phyloP scores from a whole-genome alignment of 2,329 filamentous ascomycete species.

The Fusarium brevicatenulatum region DNA sequence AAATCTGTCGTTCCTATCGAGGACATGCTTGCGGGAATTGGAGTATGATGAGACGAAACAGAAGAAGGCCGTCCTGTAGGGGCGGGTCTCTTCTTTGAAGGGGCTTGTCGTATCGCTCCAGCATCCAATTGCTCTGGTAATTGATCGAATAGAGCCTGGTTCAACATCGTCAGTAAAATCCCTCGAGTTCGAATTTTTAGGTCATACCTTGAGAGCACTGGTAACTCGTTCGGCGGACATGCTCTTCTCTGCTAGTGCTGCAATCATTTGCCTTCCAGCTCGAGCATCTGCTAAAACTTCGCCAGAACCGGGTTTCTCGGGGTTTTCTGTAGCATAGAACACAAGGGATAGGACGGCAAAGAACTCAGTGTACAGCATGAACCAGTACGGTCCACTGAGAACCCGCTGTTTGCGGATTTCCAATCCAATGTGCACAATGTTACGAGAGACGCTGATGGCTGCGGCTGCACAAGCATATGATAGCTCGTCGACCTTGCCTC shows the following conservation, averaged over 20 bases:
- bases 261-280: slow-evolving; percentile 84
- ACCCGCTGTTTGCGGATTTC: slow-evolving; percentile 80
- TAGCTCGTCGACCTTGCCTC: slow-evolving; percentile 74
- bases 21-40: slow-evolving; percentile 47
- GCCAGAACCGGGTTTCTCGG: slow-evolving; percentile 75
- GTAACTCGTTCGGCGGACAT: slow-evolving; percentile 90
- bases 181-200: slow-evolving; percentile 12
- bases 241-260: slow-evolving; percentile 81
- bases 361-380: slow-evolving; percentile 85
- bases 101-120: slow-evolving; percentile 51
- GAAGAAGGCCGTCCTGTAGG: slow-evolving; percentile 51
- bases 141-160: slow-evolving; percentile 83
- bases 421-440: slow-evolving; percentile 82
- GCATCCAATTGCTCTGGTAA: slow-evolving; percentile 77
- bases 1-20: slow-evolving; percentile 50
- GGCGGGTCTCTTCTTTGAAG: slow-evolving; percentile 67
- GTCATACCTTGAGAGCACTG: slow-evolving; percentile 75
- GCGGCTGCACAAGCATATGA: slow-evolving; percentile 78
- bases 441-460: slow-evolving; percentile 70
- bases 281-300: slow-evolving; percentile 88
- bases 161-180: slow-evolving; percentile 16
- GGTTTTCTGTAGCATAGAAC: slow-evolving; percentile 84
- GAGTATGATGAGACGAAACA: slow-evolving; percentile 44
- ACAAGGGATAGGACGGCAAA: slow-evolving; percentile 82
- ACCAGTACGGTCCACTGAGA: slow-evolving; percentile 87